Evolutionary conservation across 1,284 basidiomycete species (phyloP).

Genomic region (Apiotrichum siamense): DNA sequence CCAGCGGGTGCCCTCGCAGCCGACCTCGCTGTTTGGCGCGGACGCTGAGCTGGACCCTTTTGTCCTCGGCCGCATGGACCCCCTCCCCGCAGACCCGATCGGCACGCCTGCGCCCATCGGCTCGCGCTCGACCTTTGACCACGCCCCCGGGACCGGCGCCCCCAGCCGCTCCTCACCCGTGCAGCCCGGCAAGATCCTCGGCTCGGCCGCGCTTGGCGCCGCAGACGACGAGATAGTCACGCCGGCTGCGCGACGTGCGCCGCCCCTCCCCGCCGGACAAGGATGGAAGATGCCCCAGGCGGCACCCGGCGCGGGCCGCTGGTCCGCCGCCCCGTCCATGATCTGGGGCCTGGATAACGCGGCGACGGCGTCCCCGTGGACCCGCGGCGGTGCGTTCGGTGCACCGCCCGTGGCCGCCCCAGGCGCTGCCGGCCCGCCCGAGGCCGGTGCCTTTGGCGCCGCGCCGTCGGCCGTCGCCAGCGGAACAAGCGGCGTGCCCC

Average conservation of each 20-base stretch:
- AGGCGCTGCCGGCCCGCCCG: background rate
- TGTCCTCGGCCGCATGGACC: background rate
- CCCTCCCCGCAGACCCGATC: constrained; percentile 3
- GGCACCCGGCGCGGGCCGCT: constrained; percentile 31
- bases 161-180: constrained; percentile 17
- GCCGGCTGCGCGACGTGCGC: constrained; percentile 19
- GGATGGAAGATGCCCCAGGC: constrained; percentile 24
- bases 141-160: background rate
- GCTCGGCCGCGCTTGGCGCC: constrained; percentile 36
- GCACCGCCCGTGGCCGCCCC: background rate
- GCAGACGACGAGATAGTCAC: constrained; percentile 36
- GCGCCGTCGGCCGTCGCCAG: too few species aligned
- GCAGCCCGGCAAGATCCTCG: constrained; percentile 31
- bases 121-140: constrained; percentile 5
- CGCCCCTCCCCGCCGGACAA: constrained; percentile 9
- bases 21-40: constrained; percentile 10
- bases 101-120: constrained; percentile 16
- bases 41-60: constrained; percentile 9
- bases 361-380: background rate
- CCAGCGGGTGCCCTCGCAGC: constrained; percentile 14
- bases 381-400: background rate
- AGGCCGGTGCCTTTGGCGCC: too few species aligned
- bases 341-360: constrained; percentile 12
- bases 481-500: too few species aligned
- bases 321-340: constrained; percentile 28